Conservation (phyloP, 345 rosid genomes). For the Geranium rotundifolium region DNA sequence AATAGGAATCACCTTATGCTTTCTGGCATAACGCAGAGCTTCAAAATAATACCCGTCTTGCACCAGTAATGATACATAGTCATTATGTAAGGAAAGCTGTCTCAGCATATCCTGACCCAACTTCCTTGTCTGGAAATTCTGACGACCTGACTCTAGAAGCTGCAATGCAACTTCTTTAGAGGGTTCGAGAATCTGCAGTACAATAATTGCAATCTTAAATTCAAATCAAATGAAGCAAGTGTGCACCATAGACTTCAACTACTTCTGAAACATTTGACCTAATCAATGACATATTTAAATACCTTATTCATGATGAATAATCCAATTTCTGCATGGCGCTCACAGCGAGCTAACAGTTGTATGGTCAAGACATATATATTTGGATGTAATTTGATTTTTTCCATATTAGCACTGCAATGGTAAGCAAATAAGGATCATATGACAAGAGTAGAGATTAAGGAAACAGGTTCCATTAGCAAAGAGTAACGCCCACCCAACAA, state of each 20-base stretch:
- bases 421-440: slow-evolving; percentile 10
- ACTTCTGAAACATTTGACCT: neutral
- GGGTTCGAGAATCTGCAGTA: slow-evolving; percentile 70
- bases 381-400: slow-evolving; percentile 67
- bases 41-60: slow-evolving; percentile 90
- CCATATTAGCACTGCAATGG: slow-evolving; percentile 54
- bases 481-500: too few relatives aligned
- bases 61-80: slow-evolving; percentile 54
- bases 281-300: slow-evolving; percentile 5
- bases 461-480: neutral
- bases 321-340: slow-evolving; percentile 66
- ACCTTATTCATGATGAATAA: slow-evolving; percentile 79
- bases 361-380: slow-evolving; percentile 60
- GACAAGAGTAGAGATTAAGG: neutral
- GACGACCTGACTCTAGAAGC: slow-evolving; percentile 69
- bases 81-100: slow-evolving; percentile 79
- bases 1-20: slow-evolving; percentile 58
- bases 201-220: slow-evolving; percentile 9
- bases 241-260: neutral
- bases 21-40: slow-evolving; percentile 79
- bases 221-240: slow-evolving; percentile 6
- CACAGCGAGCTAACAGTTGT: slow-evolving; percentile 58
- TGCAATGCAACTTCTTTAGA: slow-evolving; percentile 95
- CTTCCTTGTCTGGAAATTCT: slow-evolving; percentile 58
- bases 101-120: slow-evolving; percentile 89